Percentiles rank a stretch among this genome's conserved stretches.
Conservation (phyloP, 2,329 filamentous ascomycete genomes). For the Colletotrichum limetticola region DNA sequence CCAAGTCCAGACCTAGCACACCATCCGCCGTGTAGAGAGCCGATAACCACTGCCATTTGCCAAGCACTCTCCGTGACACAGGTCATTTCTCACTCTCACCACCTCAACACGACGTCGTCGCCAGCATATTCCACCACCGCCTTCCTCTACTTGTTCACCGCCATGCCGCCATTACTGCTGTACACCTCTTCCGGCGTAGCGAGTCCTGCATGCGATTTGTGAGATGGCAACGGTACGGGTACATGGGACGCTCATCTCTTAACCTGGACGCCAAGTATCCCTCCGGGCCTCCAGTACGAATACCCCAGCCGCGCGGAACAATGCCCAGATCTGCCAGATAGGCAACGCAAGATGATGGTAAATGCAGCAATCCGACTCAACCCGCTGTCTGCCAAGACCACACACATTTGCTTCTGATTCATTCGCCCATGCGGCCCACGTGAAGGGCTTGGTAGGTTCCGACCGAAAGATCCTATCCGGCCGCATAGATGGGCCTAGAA, state of each 20-base stretch:
- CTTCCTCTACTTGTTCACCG: constrained; percentile 15
- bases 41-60: constrained; percentile 12
- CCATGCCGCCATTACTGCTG: neutral
- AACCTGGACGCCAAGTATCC: constrained; percentile 19
- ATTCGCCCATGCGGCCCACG: constrained; percentile 25
- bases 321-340: constrained; percentile 9
- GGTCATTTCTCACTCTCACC: constrained; percentile 29
- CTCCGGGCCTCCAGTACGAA: neutral
- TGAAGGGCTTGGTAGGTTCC: constrained; percentile 19
- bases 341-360: neutral
- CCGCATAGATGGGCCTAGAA: neutral
- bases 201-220: constrained; percentile 28
- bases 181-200: neutral
- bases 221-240: constrained; percentile 20
- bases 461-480: neutral
- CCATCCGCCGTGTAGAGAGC: constrained; percentile 5
- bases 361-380: constrained; percentile 7
- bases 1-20: neutral
- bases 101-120: neutral
- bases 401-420: neutral
- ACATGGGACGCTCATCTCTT: constrained; percentile 28
- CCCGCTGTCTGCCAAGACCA: constrained; percentile 22
- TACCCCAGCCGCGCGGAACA: constrained; percentile 9
- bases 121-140: neutral
- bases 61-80: constrained; percentile 3